Conservation (phyloP, 192 early-diverging fungal genomes). For the Coemansia asiatica region DNA sequence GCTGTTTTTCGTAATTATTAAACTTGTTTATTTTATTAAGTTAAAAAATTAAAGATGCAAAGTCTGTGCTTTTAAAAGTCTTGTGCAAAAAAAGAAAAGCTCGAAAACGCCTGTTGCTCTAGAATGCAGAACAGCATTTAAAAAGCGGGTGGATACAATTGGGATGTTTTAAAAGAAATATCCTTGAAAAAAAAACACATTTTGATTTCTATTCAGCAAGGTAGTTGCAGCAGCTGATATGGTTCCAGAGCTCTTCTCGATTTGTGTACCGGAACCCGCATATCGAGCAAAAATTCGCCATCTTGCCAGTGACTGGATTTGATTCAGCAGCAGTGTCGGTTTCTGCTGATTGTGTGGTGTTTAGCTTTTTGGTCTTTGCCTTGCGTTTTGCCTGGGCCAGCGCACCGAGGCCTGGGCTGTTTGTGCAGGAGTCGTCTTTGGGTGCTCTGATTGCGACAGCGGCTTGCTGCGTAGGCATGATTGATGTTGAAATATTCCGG, state of each 20-base stretch:
- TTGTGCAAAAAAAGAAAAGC: too few relatives aligned
- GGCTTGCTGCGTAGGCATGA: background rate
- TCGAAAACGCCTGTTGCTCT: too few relatives aligned
- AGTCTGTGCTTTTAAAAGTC: too few relatives aligned
- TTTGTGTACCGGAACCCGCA: slow-evolving; percentile 29
- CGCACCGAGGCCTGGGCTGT: background rate
- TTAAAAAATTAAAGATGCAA: too few relatives aligned
- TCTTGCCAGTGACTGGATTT: background rate
- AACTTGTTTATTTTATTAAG: too few relatives aligned
- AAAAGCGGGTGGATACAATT: too few relatives aligned
- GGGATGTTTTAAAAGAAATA: too few relatives aligned
- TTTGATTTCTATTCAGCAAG: slow-evolving; percentile 24
- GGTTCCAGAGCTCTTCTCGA: slow-evolving; percentile 39
- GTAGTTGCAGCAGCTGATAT: slow-evolving; percentile 40
- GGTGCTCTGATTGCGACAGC: background rate
- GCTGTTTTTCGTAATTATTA: too few relatives aligned
- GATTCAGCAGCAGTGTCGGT: background rate
- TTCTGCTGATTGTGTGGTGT: background rate
- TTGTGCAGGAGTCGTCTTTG: background rate
- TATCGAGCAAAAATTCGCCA: slow-evolving; percentile 27
- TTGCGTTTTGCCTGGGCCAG: background rate
- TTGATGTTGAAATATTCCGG: too few relatives aligned
- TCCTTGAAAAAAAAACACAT: too few relatives aligned
- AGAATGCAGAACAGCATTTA: too few relatives aligned
- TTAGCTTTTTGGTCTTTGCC: background rate